Evolutionary conservation across 331 rosid species (phyloP), one percentile per base, ranked within the genome.

Genomic region (Cydonia oblonga): DNA sequence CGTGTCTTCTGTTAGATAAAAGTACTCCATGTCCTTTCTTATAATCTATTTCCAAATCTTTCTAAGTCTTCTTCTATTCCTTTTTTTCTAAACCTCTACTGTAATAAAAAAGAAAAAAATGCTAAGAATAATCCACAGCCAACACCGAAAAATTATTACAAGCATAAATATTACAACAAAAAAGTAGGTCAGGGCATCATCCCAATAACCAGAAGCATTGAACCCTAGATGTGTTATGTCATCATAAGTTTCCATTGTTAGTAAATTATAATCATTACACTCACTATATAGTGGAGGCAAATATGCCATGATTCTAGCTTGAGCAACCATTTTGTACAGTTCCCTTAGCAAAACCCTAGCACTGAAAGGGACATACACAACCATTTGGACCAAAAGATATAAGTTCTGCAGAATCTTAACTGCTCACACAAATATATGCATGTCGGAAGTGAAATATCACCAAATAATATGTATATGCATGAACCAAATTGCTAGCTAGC

Each of bases 241-340:
- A 79, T 75, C 42, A 77, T 26, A 60, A 66, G 35, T 71, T 75
- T 71, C 70, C 49, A 28, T 69, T 42, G 40, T 69, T 29, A 58
- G 76, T 8, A 63, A 84, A 78, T 75, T 32, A 69, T 69, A 68
- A 75, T 77, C 29, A 80, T 78, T 70, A 63, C 64, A 53, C 52
- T 40, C 38, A 33, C 38, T 33, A 33, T 33, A 33, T 33, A 33
- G 76, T 71, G 79, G 84, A 28, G 77, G 71, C 33, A 57, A 22
- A 59, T 33, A 33, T 32, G 52, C 70, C 77, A 64, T 72, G 74
- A 76, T 62, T 79, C 19, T 60, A 59, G 42, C 85, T 75, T 64
- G 69, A 81, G 51, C 54, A 70, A 78, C 83, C 83, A 72, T 75
- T 33, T 63, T 20, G 54, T 49, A 49, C 35, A 60, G 81, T 69